Conservation (phyloP, 1,139 yeast genomes). For the Candida labiduridarum region DNA sequence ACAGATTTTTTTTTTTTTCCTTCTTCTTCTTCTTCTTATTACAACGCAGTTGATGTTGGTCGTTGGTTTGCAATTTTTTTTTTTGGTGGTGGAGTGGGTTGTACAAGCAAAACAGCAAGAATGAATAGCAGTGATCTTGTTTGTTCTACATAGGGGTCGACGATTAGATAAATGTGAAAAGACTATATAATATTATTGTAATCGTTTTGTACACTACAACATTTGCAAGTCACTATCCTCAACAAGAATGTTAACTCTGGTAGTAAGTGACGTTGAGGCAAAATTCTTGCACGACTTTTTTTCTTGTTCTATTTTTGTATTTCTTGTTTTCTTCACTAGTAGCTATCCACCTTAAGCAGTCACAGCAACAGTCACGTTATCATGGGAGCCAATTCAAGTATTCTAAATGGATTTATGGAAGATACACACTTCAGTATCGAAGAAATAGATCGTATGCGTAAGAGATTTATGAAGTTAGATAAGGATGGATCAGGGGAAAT, state of each 20-base stretch:
- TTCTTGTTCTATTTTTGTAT: not conserved
- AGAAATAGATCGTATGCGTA: constrained; percentile 88
- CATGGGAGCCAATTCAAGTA: constrained; percentile 69
- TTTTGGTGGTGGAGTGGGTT: not conserved
- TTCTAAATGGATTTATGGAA: constrained; percentile 68
- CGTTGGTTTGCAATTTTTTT: not conserved
- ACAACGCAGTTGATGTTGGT: not conserved
- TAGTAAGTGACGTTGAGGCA: not conserved
- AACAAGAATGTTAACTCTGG: not conserved
- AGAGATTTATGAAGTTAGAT: constrained; percentile 93
- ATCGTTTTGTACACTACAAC: too few species aligned
- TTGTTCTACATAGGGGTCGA: too few species aligned
- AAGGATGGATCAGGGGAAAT: constrained; percentile 91
- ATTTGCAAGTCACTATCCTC: not conserved
- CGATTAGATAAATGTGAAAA: too few species aligned
- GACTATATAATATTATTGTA: too few species aligned
- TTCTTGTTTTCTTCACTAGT: too few species aligned
- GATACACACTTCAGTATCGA: constrained; percentile 86
- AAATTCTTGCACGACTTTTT: not conserved
- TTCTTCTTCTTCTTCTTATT: not conserved
- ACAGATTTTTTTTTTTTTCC: not conserved
- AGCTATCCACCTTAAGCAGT: too few species aligned
- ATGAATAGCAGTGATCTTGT: not conserved
- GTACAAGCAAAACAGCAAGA: not conserved
- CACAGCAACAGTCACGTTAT: not conserved